Base-by-base conservation (phyloP, 768 basidiomycete species). In the Panus rudis region DNA sequence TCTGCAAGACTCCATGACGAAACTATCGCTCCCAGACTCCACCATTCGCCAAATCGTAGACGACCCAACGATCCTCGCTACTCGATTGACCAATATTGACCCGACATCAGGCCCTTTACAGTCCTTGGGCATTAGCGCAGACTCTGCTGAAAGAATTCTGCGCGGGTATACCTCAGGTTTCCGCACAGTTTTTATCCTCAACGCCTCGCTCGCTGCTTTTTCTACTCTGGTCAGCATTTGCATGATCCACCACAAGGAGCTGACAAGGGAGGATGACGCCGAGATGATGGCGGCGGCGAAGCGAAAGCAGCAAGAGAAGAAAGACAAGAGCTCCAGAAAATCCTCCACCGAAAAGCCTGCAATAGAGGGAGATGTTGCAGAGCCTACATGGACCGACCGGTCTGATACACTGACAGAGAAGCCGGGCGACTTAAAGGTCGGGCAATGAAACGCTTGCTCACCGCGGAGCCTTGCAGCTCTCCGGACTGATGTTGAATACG, bases 171-270 rank as follows among this genome's bases (percentile, higher is more conserved):
- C 71, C 17, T 57, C 56, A 14, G 84, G 84, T 2, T 80, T 85
- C 59, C 60, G 68, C 30, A 56, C 64, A 3, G 64, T 84, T 2
- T 87, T 84, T 60, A 67, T 79, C 28, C 64, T 85, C 45, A 75
- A 83, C 47, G 75, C 77, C 2, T 65, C 67, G 2, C 57, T 82
- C 24, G 70, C 76, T 4, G 74, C 69, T 1, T 43, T 76, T 1
- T 79, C 78, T 4, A 72, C 73, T n/a, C 52, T 80, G 22, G 61
- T 75, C 14, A 73, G 76, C 45, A 55, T 81, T 11, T 48, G 76
- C 35, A 72, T 84, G 68, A 80, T 82, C 52, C 74, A 74, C 45
- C 75, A 79, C 49, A 71, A 75, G 43, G 73, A 81, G 22, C 61
- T 86, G 27, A 74, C 69, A 25, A 61, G 80, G 27, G 71, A 58